phyloP scores from a whole-genome alignment of 2,329 filamentous ascomycete genomes.

The Pseudogymnoascus sp. region DNA sequence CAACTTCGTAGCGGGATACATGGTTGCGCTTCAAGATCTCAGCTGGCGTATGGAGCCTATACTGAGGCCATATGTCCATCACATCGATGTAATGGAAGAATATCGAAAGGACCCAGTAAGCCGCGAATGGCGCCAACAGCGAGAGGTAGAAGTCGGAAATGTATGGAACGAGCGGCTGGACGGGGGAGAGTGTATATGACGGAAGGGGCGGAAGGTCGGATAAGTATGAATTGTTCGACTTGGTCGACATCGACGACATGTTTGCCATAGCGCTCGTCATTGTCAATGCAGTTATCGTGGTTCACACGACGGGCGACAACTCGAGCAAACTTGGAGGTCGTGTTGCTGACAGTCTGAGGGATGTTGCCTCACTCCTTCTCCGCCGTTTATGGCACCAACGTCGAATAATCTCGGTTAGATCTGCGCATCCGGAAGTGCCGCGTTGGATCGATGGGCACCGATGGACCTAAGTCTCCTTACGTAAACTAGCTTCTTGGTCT shows the following conservation, averaged over 20 bases:
- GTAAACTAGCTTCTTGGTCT: conserved; percentile 4
- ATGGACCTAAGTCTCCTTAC: background rate
- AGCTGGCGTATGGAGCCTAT: conserved; percentile 89
- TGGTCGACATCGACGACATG: conserved; percentile 7
- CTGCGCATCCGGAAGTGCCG: conserved; percentile 8
- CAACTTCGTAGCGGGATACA: conserved; percentile 73
- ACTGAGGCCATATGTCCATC: conserved; percentile 79
- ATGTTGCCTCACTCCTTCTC: conserved; percentile 5
- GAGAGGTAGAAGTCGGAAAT: conserved; percentile 76
- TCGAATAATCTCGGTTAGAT: conserved; percentile 8
- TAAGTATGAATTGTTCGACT: conserved; percentile 28
- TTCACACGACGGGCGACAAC: conserved; percentile 6
- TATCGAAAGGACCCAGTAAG: conserved; percentile 82
- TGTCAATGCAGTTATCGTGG: conserved; percentile 2
- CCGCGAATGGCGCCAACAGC: conserved; percentile 67
- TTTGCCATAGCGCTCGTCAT: conserved; percentile 9
- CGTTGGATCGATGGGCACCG: background rate
- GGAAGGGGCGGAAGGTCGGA: conserved; percentile 77
- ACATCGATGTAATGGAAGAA: conserved; percentile 84
- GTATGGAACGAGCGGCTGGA: conserved; percentile 66
- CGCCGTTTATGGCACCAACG: conserved; percentile 3
- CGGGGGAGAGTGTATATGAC: conserved; percentile 64
- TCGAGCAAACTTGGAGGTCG: background rate
- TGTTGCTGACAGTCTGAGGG: background rate
- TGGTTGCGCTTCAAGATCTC: conserved; percentile 84